Evolutionary conservation across 2,329 filamentous ascomycete genomes (phyloP).

Genomic region (Domatiomyces globalis): DNA sequence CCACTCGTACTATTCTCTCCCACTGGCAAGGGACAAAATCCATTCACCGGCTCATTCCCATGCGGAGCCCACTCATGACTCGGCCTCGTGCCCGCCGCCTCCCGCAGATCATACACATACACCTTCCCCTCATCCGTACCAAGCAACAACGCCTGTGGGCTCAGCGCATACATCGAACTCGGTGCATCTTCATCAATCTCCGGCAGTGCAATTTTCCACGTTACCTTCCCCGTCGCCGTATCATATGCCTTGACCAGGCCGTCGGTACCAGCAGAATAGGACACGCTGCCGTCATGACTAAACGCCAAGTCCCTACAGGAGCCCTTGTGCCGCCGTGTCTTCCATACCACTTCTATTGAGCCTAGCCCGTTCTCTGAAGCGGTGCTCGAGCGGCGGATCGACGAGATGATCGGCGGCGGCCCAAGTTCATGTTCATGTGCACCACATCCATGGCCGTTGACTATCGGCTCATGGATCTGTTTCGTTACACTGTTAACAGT

Average conservation of each 20-base stretch:
- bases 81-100: slow-evolving; percentile 21
- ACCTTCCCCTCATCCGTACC: slow-evolving; percentile 81
- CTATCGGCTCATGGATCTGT: not conserved
- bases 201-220: slow-evolving; percentile 70
- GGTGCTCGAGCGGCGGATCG: slow-evolving; percentile 20
- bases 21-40: slow-evolving; percentile 67
- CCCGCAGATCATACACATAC: slow-evolving; percentile 71
- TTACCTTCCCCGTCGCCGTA: slow-evolving; percentile 49
- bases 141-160: slow-evolving; percentile 74
- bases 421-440: too few relatives aligned
- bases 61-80: slow-evolving; percentile 75
- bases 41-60: slow-evolving; percentile 73
- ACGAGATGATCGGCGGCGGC: slow-evolving; percentile 9
- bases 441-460: not conserved
- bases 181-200: slow-evolving; percentile 46
- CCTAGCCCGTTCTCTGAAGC: slow-evolving; percentile 49
- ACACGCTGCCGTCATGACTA: slow-evolving; percentile 58
- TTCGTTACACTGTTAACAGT: not conserved
- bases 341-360: slow-evolving; percentile 71
- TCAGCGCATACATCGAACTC: slow-evolving; percentile 66
- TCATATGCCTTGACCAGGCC: slow-evolving; percentile 49
- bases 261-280: slow-evolving; percentile 48
- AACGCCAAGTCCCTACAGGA: slow-evolving; percentile 77
- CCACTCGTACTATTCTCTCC: slow-evolving; percentile 71
- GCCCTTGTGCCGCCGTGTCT: slow-evolving; percentile 79